Base-by-base conservation (phyloP, 768 basidiomycete genomes). In the Crepidotus variabilis region DNA sequence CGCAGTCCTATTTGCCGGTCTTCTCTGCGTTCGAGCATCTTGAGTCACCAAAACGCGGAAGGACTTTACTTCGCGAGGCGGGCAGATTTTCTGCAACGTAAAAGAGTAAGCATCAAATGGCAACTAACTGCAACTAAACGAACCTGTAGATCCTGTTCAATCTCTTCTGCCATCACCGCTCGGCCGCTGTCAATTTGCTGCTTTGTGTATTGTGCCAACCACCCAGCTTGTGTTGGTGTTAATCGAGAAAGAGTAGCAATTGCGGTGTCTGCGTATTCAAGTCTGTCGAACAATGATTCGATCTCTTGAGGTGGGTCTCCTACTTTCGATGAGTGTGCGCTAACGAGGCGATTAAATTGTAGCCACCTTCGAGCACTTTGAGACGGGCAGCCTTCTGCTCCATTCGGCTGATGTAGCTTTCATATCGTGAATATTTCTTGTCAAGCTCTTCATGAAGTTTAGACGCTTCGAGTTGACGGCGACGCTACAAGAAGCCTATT, bases 141-240 rank as follows among this genome's bases (percentile, higher is more conserved):
- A 63, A 93, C 94, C 67, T 83, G 75, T 6, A 97, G 74, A 60
- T 94, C 90, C 51, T 77, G 74, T 58, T 88, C 87, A 33, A 94
- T 82, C 50, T 89, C 86, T 9, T 80, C 81, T 13, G 70, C 72
- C 16, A 78, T 71, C 11, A 69, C 71, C 52, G 85, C 81, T 13
- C 74, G 75, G 24, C 85, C 84, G 50, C 71, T 73, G 33, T 76
- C 71, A 16, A 78, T 67, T 54, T 76, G 77, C 36, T 79, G 75
- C 5, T 70, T 72, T 35, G 85, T 80, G 59, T 82, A 76, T 28
- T 68, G 69, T 2, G 84, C 81, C 11, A 92, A 71, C 81, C 83
- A 90, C 2, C 83, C 81, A 16, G 89, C 86, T 52, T 86, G 81
- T 20, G 60, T 64, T 14, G 69, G 52, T 46, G 67, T 64, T 35